phyloP scores from a whole-genome alignment of 2,329 filamentous ascomycete species.

The Fusarium miscanthi region DNA sequence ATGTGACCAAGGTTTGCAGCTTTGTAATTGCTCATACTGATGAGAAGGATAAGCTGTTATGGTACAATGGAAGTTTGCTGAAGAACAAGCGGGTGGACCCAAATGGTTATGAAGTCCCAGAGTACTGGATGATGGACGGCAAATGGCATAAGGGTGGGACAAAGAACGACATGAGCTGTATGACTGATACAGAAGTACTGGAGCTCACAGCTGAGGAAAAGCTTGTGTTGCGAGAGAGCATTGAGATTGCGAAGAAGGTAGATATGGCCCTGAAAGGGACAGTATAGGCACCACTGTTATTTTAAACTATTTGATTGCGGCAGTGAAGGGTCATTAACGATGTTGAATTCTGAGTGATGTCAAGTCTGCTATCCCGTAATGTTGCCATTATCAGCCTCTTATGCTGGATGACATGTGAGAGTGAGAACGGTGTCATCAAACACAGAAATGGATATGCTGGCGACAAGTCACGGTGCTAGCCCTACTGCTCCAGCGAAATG shows the following conservation, averaged over 20 bases:
- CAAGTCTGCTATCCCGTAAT: no score
- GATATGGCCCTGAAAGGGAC: not conserved
- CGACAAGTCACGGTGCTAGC: no score
- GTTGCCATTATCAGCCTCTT: no score
- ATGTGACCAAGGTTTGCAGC: constrained; percentile 48
- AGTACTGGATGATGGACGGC: constrained; percentile 54
- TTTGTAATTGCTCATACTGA: constrained; percentile 56
- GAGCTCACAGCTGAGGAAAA: constrained; percentile 8
- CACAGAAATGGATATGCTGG: no score
- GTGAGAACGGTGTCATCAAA: not conserved
- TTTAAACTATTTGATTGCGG: not conserved
- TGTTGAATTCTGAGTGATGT: fast-evolving
- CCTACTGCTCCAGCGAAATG: no score
- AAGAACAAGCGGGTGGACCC: constrained; percentile 51
- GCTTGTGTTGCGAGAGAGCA: constrained; percentile 10
- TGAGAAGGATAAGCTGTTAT: constrained; percentile 49
- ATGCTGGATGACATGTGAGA: not conserved
- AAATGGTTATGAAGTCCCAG: constrained; percentile 48
- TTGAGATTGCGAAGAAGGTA: constrained; percentile 20
- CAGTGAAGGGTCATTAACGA: fast-evolving
- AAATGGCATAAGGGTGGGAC: constrained; percentile 49
- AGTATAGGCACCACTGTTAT: not conserved
- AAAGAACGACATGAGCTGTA: constrained; percentile 52
- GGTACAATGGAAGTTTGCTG: constrained; percentile 56
- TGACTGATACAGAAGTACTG: constrained; percentile 38